These are phyloP conservation scores for Luzula sylvatica DNA, from an alignment of 176 grass and related monocot genomes.

Conservation along the genomic window DNA sequence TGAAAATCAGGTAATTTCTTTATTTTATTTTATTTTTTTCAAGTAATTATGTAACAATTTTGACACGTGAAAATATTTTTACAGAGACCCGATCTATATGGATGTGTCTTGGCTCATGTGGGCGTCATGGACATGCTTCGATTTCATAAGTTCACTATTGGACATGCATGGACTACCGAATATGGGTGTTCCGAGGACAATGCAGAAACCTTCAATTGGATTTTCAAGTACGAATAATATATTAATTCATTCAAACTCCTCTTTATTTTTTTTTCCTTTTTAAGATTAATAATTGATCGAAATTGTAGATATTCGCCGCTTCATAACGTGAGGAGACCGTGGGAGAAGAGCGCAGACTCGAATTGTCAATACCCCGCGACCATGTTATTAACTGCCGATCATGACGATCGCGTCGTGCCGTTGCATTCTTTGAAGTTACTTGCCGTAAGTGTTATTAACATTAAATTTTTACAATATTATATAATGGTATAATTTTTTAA, in stretches of 20 bases:
- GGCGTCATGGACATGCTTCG: conserved; percentile 99
- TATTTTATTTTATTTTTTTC: conserved; percentile 1
- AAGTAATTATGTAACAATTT: neutral
- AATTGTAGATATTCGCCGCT: conserved; percentile 74
- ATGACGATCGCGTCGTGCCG: conserved; percentile 89
- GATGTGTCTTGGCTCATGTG: conserved; percentile 88
- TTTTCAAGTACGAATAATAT: conserved; percentile 55
- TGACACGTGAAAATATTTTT: conserved; percentile 3
- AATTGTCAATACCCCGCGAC: conserved; percentile 57
- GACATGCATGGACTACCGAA: conserved; percentile 97
- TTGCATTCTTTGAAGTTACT: conserved; percentile 85
- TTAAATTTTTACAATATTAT: neutral
- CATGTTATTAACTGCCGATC: conserved; percentile 85
- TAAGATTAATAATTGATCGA: conserved; percentile 2
- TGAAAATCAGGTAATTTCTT: conserved; percentile 56
- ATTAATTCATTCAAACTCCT: conserved; percentile 1
- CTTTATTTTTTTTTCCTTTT: conserved; percentile 1
- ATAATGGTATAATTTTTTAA: conserved; percentile 12
- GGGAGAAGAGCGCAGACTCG: conserved; percentile 44
- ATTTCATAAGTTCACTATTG: conserved; percentile 98
- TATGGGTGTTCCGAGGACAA: conserved; percentile 86
- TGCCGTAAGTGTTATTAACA: conserved; percentile 78
- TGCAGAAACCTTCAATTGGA: conserved; percentile 65
- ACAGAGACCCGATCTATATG: conserved; percentile 90
- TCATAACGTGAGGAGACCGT: conserved; percentile 69